A percentile compares a stretch with the other conserved stretches of the same genome.
phyloP scores from a whole-genome alignment of 345 rosid species.

The Murraya koenigii region DNA sequence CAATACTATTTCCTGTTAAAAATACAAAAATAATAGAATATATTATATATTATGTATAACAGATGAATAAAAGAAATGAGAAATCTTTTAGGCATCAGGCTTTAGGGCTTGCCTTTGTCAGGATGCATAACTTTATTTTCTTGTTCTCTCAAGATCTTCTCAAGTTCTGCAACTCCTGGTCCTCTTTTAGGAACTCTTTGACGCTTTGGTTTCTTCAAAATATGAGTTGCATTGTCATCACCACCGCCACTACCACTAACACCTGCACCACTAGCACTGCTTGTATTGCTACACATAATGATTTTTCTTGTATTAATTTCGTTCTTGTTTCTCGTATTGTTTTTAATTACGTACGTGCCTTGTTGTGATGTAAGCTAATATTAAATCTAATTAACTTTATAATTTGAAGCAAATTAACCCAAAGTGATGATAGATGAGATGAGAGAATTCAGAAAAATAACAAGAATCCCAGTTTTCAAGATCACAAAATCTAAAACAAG shows the following conservation, averaged over 20 bases:
- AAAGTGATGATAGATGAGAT: background rate
- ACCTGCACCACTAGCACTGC: conserved; percentile 29
- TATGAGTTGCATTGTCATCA: conserved; percentile 26
- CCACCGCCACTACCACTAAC: background rate
- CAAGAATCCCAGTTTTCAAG: conserved; percentile 36
- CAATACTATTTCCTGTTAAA: background rate
- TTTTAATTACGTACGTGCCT: background rate
- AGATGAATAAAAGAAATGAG: background rate
- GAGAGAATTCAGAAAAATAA: conserved; percentile 24
- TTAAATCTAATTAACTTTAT: conserved; percentile 10
- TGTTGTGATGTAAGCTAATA: background rate
- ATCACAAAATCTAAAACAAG: conserved; percentile 36
- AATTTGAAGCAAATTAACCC: conserved; percentile 10
- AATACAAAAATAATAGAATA: background rate
- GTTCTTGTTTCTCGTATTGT: background rate
- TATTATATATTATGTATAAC: background rate
- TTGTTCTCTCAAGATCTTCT: conserved; percentile 71
- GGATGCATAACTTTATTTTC: conserved; percentile 18
- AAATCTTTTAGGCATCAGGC: background rate
- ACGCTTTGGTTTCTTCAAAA: conserved; percentile 46
- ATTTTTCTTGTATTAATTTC: background rate
- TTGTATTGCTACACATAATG: conserved; percentile 52
- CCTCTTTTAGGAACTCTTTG: conserved; percentile 58
- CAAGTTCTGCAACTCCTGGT: conserved; percentile 82
- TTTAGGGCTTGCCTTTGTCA: conserved; percentile 7